phyloP scores from a whole-genome alignment of 139 green algal genomes.

The Chlamydomonas sphaeroides region DNA sequence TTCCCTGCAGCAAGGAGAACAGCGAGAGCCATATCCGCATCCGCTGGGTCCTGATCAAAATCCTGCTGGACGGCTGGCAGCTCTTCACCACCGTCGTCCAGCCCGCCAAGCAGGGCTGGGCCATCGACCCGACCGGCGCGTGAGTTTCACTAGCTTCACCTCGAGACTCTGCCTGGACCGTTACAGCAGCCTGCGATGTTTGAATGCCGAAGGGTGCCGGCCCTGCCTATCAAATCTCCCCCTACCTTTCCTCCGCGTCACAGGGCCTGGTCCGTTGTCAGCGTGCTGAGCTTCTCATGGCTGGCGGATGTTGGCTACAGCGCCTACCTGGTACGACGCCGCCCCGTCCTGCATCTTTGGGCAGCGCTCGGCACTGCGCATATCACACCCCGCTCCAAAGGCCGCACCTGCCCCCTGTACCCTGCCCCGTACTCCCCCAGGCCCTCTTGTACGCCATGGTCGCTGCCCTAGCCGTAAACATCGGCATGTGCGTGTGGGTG shows the following conservation, averaged over 20 bases:
- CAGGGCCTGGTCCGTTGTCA: background rate
- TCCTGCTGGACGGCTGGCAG: constrained; percentile 32
- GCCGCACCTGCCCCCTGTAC: no score
- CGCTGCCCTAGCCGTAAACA: constrained; percentile 6
- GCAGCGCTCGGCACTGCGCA: no score
- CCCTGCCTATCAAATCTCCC: no score
- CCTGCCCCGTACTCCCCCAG: no score
- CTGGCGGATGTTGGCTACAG: constrained; percentile 26
- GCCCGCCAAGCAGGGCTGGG: constrained; percentile 19
- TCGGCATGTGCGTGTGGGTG: constrained; percentile 8
- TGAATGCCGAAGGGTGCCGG: no score
- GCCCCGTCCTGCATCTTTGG: no score
- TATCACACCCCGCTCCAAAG: no score
- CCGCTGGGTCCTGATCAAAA: constrained; percentile 34
- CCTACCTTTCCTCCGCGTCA: no score
- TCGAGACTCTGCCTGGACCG: no score
- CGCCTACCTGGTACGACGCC: no score
- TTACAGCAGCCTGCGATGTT: no score
- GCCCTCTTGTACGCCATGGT: constrained; percentile 41
- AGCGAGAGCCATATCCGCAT: constrained; percentile 21
- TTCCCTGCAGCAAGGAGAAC: constrained; percentile 29
- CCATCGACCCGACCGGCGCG: background rate
- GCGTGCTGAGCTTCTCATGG: background rate
- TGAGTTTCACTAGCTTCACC: no score
- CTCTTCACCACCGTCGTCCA: constrained; percentile 26